Evolutionary conservation across 805 yeast species (phyloP).

Genomic region (Nakazawaea ambrosiae): DNA sequence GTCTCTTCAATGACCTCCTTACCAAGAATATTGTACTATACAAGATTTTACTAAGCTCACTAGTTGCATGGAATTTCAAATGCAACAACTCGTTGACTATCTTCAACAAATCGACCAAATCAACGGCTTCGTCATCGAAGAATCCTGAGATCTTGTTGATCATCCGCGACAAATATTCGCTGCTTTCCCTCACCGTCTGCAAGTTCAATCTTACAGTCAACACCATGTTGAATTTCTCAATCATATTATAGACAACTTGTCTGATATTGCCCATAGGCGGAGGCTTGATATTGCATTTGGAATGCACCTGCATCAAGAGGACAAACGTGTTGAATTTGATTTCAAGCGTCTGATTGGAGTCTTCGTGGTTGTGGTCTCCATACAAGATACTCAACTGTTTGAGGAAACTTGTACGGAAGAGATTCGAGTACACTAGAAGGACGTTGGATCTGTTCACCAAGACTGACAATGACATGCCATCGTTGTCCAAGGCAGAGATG

Average conservation of each 20-base stretch:
- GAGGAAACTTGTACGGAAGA: slow-evolving; percentile 22
- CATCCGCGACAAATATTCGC: background rate
- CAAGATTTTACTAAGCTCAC: background rate
- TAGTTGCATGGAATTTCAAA: slow-evolving; percentile 7
- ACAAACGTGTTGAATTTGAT: background rate
- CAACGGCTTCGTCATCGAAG: background rate
- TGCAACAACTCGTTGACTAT: background rate
- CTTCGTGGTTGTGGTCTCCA: background rate
- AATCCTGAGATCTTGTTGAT: background rate
- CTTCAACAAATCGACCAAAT: background rate
- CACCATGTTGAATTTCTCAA: slow-evolving; percentile 2
- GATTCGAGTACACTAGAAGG: slow-evolving; percentile 20
- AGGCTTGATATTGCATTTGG: background rate
- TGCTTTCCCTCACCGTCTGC: background rate
- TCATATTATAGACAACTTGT: background rate
- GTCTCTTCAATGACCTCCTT: background rate
- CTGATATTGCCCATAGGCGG: background rate
- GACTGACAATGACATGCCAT: slow-evolving; percentile 8
- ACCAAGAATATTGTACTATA: background rate
- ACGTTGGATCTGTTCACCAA: slow-evolving; percentile 24
- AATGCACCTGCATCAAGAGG: background rate
- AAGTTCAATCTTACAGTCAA: slow-evolving; percentile 1
- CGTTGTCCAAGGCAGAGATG: slow-evolving; percentile 19
- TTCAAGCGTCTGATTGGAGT: background rate
- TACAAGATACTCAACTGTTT: slow-evolving; percentile 7